Evolutionary conservation across 441 rosid species (phyloP).

Genomic region (Flueggea neowawraea): DNA sequence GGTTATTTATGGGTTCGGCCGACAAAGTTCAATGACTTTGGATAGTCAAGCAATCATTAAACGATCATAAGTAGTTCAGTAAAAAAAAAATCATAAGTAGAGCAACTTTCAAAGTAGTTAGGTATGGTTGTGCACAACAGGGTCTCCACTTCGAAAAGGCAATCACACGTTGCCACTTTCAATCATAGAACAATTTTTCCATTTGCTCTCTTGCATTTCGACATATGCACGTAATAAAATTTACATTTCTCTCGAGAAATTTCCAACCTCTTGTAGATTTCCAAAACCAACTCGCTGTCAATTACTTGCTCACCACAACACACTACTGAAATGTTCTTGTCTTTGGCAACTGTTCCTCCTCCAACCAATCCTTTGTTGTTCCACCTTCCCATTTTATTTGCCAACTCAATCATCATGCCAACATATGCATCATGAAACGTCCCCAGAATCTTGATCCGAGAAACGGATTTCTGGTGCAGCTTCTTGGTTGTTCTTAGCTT

Average conservation of each 20-base stretch:
- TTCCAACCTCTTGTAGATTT: constrained; percentile 21
- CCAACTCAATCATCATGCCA: constrained; percentile 18
- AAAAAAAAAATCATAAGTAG: too few relatives aligned
- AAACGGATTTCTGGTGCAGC: constrained; percentile 3
- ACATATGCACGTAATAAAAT: too few relatives aligned
- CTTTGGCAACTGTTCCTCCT: constrained; percentile 20
- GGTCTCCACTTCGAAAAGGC: too few relatives aligned
- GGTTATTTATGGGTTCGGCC: too few relatives aligned
- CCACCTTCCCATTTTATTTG: constrained; percentile 9
- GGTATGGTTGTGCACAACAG: too few relatives aligned
- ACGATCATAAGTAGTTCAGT: too few relatives aligned
- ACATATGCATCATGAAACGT: constrained; percentile 25
- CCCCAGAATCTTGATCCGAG: constrained; percentile 19
- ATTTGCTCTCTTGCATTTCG: too few relatives aligned
- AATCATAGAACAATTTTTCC: too few relatives aligned
- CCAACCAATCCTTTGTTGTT: constrained; percentile 6
- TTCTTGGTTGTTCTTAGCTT: constrained; percentile 10
- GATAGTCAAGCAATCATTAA: too few relatives aligned
- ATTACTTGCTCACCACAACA: constrained; percentile 27
- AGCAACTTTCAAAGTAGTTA: too few relatives aligned
- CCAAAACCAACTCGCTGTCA: constrained; percentile 23
- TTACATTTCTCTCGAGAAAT: constrained; percentile 7
- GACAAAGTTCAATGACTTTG: too few relatives aligned
- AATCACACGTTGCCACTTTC: too few relatives aligned
- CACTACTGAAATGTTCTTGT: constrained; percentile 6